These are phyloP conservation scores for Trichosporon sp. DNA, from an alignment of 1,284 basidiomycete genomes.

Conservation along the genomic window DNA sequence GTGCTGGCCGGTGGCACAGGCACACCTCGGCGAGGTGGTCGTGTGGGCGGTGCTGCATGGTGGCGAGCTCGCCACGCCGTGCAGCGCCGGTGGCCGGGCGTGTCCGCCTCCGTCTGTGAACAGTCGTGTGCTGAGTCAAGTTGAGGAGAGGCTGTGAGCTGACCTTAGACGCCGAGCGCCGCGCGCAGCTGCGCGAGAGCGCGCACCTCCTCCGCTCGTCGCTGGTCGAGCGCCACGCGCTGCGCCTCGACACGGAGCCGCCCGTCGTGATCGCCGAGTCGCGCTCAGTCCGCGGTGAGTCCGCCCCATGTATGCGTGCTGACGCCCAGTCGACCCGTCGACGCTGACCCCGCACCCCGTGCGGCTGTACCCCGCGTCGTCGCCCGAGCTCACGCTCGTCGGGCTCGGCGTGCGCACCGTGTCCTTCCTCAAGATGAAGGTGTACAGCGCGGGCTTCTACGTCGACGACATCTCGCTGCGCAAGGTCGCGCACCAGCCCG, in stretches of 20 bases:
- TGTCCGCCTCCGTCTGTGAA: too few relatives aligned
- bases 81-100: too few relatives aligned
- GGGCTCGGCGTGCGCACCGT: constrained; percentile 56
- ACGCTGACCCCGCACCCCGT: constrained; percentile 46
- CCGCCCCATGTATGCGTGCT: background rate
- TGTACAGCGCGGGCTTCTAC: constrained; percentile 55
- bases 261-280: background rate
- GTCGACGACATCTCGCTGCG: constrained; percentile 41
- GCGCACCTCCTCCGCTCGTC: background rate
- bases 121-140: too few relatives aligned
- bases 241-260: background rate
- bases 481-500: background rate
- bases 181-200: background rate
- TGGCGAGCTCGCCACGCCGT: too few relatives aligned
- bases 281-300: background rate
- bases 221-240: background rate
- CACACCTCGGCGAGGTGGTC: background rate
- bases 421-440: constrained; percentile 54
- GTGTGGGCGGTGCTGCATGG: background rate
- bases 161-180: background rate
- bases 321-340: constrained; percentile 37
- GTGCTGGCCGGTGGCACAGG: background rate
- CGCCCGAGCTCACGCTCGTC: constrained; percentile 46
- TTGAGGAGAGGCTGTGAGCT: too few relatives aligned
- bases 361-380: constrained; percentile 27